Evolutionary conservation across 2,329 filamentous ascomycete species (phyloP), one percentile per base, ranked within the genome.

Genomic region (Purpureocillium takamizusanense): DNA sequence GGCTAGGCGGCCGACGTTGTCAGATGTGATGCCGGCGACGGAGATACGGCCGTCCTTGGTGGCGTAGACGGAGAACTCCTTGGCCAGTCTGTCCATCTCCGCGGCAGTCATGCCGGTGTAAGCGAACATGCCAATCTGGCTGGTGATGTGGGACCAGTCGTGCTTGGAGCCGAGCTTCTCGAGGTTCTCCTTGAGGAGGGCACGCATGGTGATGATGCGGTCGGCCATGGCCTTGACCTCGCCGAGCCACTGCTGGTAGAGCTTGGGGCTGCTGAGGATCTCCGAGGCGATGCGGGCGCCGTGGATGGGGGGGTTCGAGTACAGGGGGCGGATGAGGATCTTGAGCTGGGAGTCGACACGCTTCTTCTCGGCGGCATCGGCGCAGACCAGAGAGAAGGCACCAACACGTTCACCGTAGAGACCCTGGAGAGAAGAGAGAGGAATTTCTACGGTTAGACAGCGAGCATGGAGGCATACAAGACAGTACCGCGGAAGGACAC

Each of bases 181-280:
- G 40, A 98, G 81, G 72, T 97, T 94, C 54, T 87, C 78, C 77
- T 92, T 94, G 59, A 98, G 81, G 39, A 95, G 78, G 45, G 86
- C 81, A 54, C 92, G 86, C 92, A 98, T 98, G 65, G 81, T 86
- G 67, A 98, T 97, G 74, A 98, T 98, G 60, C 92, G 89, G 68
- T 95, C 88, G 46, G 92, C 92, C 92, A 98, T 98, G 54, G 75
- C 86, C 82, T 97, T 95, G 67, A 98, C 88, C 71, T 98, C 92
- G 43, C 73, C 79, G 38, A 95, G 78, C 92, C 92, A 98, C 70
- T 97, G 87, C 68, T 86, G 69, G 76, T 95, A 89, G 47, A 97
- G 76, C 30, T 72, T 72, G 15, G 84, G 69, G 63, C 87, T 81
- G 72, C 89, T 92, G 57, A 98, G 77, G 65, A 98, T 94, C 68